Conservation (phyloP, 805 yeast genomes). For the Zygosaccharomyces lentus region DNA sequence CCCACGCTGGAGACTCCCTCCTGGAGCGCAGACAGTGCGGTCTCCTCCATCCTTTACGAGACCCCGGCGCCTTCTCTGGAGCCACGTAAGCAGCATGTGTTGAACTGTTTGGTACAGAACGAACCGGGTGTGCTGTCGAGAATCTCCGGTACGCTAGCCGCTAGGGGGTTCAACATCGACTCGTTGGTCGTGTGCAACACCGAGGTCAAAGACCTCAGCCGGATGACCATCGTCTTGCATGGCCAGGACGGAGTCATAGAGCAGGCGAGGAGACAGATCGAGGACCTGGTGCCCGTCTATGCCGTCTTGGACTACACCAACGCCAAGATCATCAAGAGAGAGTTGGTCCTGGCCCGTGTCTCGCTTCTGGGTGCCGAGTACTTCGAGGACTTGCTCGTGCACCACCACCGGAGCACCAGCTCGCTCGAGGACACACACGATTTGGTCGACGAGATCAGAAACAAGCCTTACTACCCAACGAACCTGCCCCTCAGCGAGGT, state of each 20-base stretch:
- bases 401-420: constrained; percentile 46
- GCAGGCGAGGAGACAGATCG: constrained; percentile 97
- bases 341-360: constrained; percentile 84
- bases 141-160: constrained; percentile 93
- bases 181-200: constrained; percentile 95
- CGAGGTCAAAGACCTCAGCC: constrained; percentile 87
- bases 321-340: constrained; percentile 86
- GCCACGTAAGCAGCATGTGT: constrained; percentile 77
- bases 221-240: constrained; percentile 93
- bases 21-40: constrained; percentile 97
- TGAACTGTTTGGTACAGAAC: constrained; percentile 95
- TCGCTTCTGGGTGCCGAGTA: constrained; percentile 97
- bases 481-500: constrained; percentile 89
- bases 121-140: constrained; percentile 97
- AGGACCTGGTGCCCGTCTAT: constrained; percentile 96
- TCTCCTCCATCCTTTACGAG: constrained; percentile 90
- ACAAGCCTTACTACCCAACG: constrained; percentile 72
- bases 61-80: constrained; percentile 57
- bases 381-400: constrained; percentile 88
- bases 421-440: constrained; percentile 32
- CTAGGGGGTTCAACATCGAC: constrained; percentile 97
- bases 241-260: constrained; percentile 97
- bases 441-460: constrained; percentile 27
- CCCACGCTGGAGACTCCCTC: constrained; percentile 91
- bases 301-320: constrained; percentile 94